Conservation (phyloP, 306 rosid species). For the Argentina anserina region DNA sequence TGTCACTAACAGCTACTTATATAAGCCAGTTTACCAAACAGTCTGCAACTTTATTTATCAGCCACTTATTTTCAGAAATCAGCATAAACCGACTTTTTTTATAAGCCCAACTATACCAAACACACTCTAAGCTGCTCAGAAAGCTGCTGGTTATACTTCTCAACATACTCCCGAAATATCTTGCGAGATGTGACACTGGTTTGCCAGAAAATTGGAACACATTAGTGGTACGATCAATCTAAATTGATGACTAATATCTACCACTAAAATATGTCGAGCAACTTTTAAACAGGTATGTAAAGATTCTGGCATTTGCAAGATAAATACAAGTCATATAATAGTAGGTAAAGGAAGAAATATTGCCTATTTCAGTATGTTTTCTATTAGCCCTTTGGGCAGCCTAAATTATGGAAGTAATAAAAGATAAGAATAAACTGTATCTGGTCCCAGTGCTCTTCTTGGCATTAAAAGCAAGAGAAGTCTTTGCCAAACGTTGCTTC, state of each 20-base stretch:
- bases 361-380: not conserved
- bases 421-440: slow-evolving; percentile 12
- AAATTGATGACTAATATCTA: not conserved
- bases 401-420: not conserved
- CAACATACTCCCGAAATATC: slow-evolving; percentile 91
- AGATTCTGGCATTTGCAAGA: not conserved
- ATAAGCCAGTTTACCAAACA: too few relatives aligned
- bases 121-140: slow-evolving; percentile 57
- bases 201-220: slow-evolving; percentile 15
- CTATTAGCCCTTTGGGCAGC: not conserved
- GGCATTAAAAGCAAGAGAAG: slow-evolving; percentile 83
- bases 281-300: not conserved
- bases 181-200: slow-evolving; percentile 78
- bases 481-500: slow-evolving; percentile 88
- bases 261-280: not conserved
- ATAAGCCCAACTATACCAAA: too few relatives aligned
- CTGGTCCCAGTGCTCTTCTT: slow-evolving; percentile 59
- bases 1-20: too few relatives aligned
- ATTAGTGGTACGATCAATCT: not conserved
- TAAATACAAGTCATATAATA: not conserved
- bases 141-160: slow-evolving; percentile 62
- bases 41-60: too few relatives aligned
- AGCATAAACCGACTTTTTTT: too few relatives aligned
- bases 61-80: too few relatives aligned
- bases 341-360: not conserved